These are phyloP conservation scores for Xylariaceae sp. DNA, from an alignment of 2,329 filamentous ascomycete genomes.

Conservation along the genomic window DNA sequence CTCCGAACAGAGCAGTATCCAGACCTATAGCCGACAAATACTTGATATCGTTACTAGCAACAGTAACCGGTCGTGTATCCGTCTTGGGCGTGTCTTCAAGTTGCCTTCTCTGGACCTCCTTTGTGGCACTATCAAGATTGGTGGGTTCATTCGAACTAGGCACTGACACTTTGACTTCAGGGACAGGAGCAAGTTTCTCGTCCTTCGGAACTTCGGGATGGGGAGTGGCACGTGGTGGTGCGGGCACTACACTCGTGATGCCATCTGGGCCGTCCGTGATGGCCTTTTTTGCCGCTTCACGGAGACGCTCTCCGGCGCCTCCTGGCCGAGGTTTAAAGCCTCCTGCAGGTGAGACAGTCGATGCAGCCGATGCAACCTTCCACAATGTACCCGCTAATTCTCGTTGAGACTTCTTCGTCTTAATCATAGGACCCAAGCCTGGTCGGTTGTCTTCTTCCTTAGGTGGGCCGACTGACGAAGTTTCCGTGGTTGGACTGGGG, in stretches of 20 bases:
- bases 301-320: slow-evolving; percentile 75
- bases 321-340: slow-evolving; percentile 84
- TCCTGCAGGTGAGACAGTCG: slow-evolving; percentile 59
- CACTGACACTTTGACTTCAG: slow-evolving; percentile 55
- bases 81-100: slow-evolving; percentile 33
- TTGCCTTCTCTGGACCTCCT: slow-evolving; percentile 30
- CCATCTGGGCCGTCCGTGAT: slow-evolving; percentile 72
- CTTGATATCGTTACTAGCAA: slow-evolving; percentile 69
- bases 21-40: slow-evolving; percentile 75
- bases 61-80: slow-evolving; percentile 54
- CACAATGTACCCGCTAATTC: slow-evolving; percentile 72
- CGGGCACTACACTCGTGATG: slow-evolving; percentile 81
- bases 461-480: slow-evolving; percentile 29
- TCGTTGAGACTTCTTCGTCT: slow-evolving; percentile 65
- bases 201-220: slow-evolving; percentile 34
- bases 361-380: slow-evolving; percentile 64
- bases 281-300: slow-evolving; percentile 54
- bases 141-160: slow-evolving; percentile 39
- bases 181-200: slow-evolving; percentile 38
- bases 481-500: slow-evolving; percentile 27
- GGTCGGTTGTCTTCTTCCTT: slow-evolving; percentile 49
- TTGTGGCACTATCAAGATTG: slow-evolving; percentile 37
- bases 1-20: slow-evolving; percentile 70
- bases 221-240: slow-evolving; percentile 53
- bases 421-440: slow-evolving; percentile 86